Evolutionary conservation across 2,329 filamentous ascomycete species (phyloP).

Genomic region (Hypoxylon sp.): DNA sequence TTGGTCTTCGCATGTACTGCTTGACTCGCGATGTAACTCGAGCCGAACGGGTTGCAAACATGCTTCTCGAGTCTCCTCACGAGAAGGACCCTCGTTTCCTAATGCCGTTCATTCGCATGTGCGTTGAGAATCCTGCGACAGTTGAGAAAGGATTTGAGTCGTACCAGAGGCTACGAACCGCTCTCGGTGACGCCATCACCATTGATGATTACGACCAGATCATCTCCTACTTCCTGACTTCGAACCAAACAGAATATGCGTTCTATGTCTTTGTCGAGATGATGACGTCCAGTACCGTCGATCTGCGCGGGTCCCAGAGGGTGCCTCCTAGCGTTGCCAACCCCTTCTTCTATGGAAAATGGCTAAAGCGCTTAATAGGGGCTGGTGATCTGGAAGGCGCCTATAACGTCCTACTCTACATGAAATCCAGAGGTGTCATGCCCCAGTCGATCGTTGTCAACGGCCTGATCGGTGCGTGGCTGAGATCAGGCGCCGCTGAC

Average conservation of each 20-base stretch:
- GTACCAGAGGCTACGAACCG: constrained; percentile 70
- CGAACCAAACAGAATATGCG: constrained; percentile 70
- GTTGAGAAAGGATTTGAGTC: constrained; percentile 69
- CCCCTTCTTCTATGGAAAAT: constrained; percentile 85
- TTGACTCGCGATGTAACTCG: constrained; percentile 64
- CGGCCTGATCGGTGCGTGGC: constrained; percentile 79
- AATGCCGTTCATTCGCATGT: constrained; percentile 74
- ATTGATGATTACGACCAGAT: constrained; percentile 81
- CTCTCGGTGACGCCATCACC: constrained; percentile 66
- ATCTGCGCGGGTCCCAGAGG: constrained; percentile 52
- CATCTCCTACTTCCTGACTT: constrained; percentile 73
- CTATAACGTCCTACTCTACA: constrained; percentile 75
- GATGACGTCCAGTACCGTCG: constrained; percentile 72
- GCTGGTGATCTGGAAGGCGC: constrained; percentile 75
- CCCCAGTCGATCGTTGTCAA: constrained; percentile 81
- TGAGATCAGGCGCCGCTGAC: constrained; percentile 66
- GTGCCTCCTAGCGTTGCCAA: constrained; percentile 66
- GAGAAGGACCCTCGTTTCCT: constrained; percentile 63
- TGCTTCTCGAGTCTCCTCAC: constrained; percentile 57
- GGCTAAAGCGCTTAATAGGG: constrained; percentile 84
- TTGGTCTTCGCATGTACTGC: constrained; percentile 72
- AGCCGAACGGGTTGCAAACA: constrained; percentile 64
- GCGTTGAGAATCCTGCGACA: constrained; percentile 60
- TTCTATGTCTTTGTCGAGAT: constrained; percentile 86
- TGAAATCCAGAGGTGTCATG: constrained; percentile 72